Evolutionary conservation across 1,139 yeast species (phyloP), one percentile per base, ranked within the genome.

Genomic region (Scheffersomyces parashehatae): DNA sequence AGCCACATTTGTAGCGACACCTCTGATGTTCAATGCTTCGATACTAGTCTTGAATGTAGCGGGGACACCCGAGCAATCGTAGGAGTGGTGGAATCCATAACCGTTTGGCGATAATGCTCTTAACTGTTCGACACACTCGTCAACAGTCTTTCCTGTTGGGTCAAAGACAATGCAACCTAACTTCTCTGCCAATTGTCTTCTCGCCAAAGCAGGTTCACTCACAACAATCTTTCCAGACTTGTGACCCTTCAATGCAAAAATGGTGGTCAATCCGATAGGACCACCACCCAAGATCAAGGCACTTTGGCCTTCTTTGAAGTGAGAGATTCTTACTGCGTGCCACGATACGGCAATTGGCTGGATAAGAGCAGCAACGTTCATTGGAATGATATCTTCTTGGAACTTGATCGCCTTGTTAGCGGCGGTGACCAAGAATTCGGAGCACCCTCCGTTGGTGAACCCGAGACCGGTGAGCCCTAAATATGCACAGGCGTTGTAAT

Each of bases 1-100:
- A 58, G 88, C 88, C 33, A 83, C 75, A 55, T 83, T 83, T 38
- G 83, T 81, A 5, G 85, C 85, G 9, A 70, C 68, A 38, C 88
- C 88, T 42, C 79, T 73, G 12, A 81, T 76, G 38, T 79, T 70
- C 30, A 81, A 60, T 16, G 82, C 75, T 39, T 70, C 72, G 29
- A 82, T 68, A 51, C 78, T 73, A 13, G 73, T 59, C 50, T 71
- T 67, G 55, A 74, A 74, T 8, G 79, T 70, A 15, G 54, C 55
- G n/a, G 78, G 75, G 29, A 73, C 55, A 46, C 79, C 79, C 30
- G 73, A 78, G 51, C 76, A 70, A 52, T 74, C 79, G 47, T 73
- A 82, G 0, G 82, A 66, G 37, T 74, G 75, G 44, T 79, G 75
- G 52, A 77, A 83, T 3, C 88, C 88, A 50, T 70, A 73, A 15